Conservation (phyloP, 1,284 basidiomycete genomes). For the Hypsizygus ulmarius region DNA sequence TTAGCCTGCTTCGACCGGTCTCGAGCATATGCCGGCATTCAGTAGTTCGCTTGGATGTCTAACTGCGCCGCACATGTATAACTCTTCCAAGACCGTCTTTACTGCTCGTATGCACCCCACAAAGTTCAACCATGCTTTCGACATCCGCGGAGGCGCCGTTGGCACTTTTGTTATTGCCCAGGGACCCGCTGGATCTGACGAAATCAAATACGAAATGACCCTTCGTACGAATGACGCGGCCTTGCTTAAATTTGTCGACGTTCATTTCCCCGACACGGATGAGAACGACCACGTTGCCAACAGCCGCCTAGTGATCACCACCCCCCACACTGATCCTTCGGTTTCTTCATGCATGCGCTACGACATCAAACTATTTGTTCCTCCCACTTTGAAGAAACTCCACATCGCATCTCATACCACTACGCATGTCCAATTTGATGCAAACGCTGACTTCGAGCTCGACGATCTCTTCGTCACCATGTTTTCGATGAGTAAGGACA, state of each 20-base stretch:
- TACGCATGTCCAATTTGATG: conserved; percentile 50
- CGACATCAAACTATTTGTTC: conserved; percentile 51
- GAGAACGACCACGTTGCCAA: conserved; percentile 29
- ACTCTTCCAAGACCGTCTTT: conserved; percentile 36
- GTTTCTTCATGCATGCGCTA: conserved; percentile 47
- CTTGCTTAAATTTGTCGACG: conserved; percentile 36
- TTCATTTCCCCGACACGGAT: conserved; percentile 32
- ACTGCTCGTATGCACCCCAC: conserved; percentile 36
- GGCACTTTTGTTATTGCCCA: conserved; percentile 51
- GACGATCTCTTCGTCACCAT: conserved; percentile 46
- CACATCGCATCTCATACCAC: conserved; percentile 39
- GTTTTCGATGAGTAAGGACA: conserved; percentile 32
- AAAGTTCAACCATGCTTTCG: conserved; percentile 40
- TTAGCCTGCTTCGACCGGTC: conserved; percentile 47
- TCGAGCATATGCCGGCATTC: conserved; percentile 54
- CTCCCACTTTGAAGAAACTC: conserved; percentile 45
- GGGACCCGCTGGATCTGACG: conserved; percentile 36
- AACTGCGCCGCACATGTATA: conserved; percentile 42
- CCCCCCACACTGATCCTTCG: conserved; percentile 27
- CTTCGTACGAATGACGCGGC: conserved; percentile 41
- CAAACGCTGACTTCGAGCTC: conserved; percentile 40
- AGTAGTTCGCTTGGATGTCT: conserved; percentile 51
- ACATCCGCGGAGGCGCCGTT: conserved; percentile 45
- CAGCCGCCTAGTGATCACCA: conserved; percentile 39
- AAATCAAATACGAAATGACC: conserved; percentile 48